These are phyloP conservation scores for Asterionellopsis glacialis DNA, from an alignment of 108 stramenopile species.

Conservation along the genomic window DNA sequence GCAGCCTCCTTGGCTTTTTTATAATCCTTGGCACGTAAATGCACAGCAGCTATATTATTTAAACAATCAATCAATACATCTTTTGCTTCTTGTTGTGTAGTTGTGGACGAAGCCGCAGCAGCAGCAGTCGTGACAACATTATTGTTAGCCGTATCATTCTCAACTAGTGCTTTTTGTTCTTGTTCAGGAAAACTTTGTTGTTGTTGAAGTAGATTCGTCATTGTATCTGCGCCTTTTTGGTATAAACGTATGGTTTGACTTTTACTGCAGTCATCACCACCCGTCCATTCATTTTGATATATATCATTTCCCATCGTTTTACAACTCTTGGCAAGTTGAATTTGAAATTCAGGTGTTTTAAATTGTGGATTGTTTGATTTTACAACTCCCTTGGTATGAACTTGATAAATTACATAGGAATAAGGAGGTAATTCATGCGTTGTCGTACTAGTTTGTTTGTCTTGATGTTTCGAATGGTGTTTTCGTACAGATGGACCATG, in stretches of 20 bases:
- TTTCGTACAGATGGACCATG: slow-evolving; percentile 28
- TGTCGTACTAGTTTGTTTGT: neutral
- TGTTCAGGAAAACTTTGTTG: too few species aligned
- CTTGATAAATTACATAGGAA: slow-evolving; percentile 35
- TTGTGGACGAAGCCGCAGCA: too few species aligned
- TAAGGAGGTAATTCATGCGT: slow-evolving; percentile 28
- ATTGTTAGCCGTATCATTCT: neutral
- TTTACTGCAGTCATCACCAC: slow-evolving; percentile 4
- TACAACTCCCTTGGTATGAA: slow-evolving; percentile 20
- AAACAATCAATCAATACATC: slow-evolving; percentile 43
- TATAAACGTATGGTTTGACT: slow-evolving; percentile 29
- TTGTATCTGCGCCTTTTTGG: slow-evolving; percentile 19
- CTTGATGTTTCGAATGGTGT: neutral
- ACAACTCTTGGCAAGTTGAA: slow-evolving; percentile 30
- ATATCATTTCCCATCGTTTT: slow-evolving; percentile 57
- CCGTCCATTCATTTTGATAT: slow-evolving; percentile 27
- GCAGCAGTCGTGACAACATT: too few species aligned
- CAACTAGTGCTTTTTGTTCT: too few species aligned
- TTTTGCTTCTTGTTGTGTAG: neutral
- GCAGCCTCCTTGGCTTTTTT: slow-evolving; percentile 44
- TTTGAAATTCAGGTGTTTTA: slow-evolving; percentile 16
- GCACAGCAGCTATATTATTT: slow-evolving; percentile 47
- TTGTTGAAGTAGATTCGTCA: slow-evolving; percentile 17
- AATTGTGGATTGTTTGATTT: neutral
- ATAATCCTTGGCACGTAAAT: slow-evolving; percentile 39